phyloP scores from a whole-genome alignment of 306 rosid genomes.

The Potentilla sterilis region DNA sequence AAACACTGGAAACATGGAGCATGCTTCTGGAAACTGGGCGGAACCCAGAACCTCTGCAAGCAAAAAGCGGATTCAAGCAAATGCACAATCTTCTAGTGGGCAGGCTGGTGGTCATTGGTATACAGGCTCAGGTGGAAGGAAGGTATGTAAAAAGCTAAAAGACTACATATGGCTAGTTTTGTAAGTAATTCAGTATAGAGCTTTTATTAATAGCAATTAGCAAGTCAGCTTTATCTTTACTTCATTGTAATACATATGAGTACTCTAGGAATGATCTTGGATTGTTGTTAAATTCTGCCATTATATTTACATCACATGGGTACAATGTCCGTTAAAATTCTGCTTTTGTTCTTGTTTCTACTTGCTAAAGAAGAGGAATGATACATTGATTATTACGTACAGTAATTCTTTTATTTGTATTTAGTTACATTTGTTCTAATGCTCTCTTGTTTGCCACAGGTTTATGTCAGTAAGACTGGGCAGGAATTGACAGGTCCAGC shows the following conservation, averaged over 20 bases:
- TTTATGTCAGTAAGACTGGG: conserved; percentile 68
- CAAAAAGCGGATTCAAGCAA: conserved; percentile 63
- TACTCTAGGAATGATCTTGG: neutral
- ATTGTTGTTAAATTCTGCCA: neutral
- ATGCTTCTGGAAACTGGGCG: conserved; percentile 59
- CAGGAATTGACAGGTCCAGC: conserved; percentile 62
- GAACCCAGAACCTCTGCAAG: conserved; percentile 54
- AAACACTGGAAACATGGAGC: conserved; percentile 29
- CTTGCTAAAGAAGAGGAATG: neutral
- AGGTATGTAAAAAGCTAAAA: conserved; percentile 37
- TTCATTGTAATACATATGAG: neutral
- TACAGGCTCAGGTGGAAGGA: conserved; percentile 70
- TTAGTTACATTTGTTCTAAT: conserved; percentile 10
- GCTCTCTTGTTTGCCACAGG: conserved; percentile 42
- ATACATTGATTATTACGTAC: neutral
- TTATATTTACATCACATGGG: neutral
- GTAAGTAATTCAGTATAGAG: neutral
- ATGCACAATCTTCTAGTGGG: conserved; percentile 61
- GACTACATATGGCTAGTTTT: neutral
- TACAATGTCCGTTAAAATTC: neutral
- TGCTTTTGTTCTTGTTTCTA: neutral
- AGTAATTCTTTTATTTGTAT: neutral
- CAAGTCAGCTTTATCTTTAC: neutral
- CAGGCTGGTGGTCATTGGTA: conserved; percentile 78
- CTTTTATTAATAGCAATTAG: conserved; percentile 5